Evolutionary conservation across 768 basidiomycete species (phyloP).

Genomic region (Naematelia aurantialba): DNA sequence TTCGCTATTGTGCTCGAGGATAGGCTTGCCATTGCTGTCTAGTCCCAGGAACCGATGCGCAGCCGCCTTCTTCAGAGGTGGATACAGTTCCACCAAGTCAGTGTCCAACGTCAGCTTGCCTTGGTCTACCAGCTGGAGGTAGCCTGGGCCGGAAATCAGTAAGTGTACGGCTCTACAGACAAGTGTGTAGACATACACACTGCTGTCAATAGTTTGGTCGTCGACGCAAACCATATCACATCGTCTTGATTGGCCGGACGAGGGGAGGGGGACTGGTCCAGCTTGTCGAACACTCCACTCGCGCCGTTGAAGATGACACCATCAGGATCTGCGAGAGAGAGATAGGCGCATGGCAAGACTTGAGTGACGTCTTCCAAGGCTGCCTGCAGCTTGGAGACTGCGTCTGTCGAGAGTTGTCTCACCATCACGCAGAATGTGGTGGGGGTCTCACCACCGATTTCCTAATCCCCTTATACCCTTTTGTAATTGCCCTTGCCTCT

Average conservation of each 20-base stretch:
- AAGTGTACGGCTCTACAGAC: background rate
- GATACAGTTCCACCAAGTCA: constrained; percentile 17
- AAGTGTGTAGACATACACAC: constrained; percentile 20
- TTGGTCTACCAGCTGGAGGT: constrained; percentile 35
- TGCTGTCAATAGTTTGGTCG: constrained; percentile 39
- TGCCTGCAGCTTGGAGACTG: constrained; percentile 9
- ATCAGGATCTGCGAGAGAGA: constrained; percentile 21
- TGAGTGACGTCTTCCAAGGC: constrained; percentile 16
- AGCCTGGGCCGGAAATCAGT: constrained; percentile 5
- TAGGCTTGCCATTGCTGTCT: constrained; percentile 16
- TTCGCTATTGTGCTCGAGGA: constrained; percentile 6
- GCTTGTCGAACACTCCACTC: constrained; percentile 25
- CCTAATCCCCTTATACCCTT: no score
- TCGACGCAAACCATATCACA: constrained; percentile 37
- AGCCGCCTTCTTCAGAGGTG: constrained; percentile 20
- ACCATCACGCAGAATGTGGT: no score
- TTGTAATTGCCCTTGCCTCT: no score
- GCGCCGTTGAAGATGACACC: constrained; percentile 21
- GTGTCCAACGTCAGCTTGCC: constrained; percentile 34
- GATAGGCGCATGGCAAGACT: constrained; percentile 19
- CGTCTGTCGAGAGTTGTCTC: background rate
- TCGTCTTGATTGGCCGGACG: constrained; percentile 14
- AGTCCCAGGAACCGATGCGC: constrained; percentile 17
- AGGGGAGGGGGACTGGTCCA: constrained; percentile 8
- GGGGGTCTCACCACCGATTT: no score